Conservation (phyloP, 306 rosid species). For the Datisca glomerata region DNA sequence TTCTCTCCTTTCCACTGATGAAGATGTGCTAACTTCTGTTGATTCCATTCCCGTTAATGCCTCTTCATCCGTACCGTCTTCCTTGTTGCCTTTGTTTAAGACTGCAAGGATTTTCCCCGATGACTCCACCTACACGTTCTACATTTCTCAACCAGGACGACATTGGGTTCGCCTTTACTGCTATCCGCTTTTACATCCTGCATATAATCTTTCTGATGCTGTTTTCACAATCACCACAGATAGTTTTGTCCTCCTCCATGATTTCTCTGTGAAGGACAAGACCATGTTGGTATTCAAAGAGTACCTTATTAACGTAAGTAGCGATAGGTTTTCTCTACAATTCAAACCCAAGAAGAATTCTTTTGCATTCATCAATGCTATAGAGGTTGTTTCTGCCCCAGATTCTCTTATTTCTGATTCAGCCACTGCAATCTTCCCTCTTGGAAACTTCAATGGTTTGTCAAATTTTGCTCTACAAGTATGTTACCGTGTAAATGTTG, state of each 20-base stretch:
- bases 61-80: conserved; percentile 21
- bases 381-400: conserved; percentile 79
- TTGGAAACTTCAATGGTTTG: conserved; percentile 30
- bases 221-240: conserved; percentile 43
- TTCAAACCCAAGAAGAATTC: conserved; percentile 53
- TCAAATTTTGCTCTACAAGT: conserved; percentile 34
- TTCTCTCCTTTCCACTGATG: conserved; percentile 42
- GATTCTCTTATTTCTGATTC: conserved; percentile 32
- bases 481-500: conserved; percentile 51
- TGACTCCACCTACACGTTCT: conserved; percentile 43
- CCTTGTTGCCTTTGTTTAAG: conserved; percentile 31
- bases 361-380: conserved; percentile 58
- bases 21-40: conserved; percentile 34
- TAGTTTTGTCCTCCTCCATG: conserved; percentile 39
- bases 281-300: conserved; percentile 38
- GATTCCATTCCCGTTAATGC: conserved; percentile 19
- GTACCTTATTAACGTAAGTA: conserved; percentile 39
- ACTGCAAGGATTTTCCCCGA: conserved; percentile 45
- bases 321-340: conserved; percentile 35
- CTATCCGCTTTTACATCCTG: conserved; percentile 39
- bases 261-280: conserved; percentile 29
- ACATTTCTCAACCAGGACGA: conserved; percentile 38
- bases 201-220: conserved; percentile 37
- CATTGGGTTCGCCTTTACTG: conserved; percentile 82
- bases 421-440: conserved; percentile 30